Percentiles rank a stretch among this genome's conserved stretches.
These are phyloP conservation scores for Melampsora americana DNA, from an alignment of 1,284 basidiomycete genomes.

Conservation along the genomic window DNA sequence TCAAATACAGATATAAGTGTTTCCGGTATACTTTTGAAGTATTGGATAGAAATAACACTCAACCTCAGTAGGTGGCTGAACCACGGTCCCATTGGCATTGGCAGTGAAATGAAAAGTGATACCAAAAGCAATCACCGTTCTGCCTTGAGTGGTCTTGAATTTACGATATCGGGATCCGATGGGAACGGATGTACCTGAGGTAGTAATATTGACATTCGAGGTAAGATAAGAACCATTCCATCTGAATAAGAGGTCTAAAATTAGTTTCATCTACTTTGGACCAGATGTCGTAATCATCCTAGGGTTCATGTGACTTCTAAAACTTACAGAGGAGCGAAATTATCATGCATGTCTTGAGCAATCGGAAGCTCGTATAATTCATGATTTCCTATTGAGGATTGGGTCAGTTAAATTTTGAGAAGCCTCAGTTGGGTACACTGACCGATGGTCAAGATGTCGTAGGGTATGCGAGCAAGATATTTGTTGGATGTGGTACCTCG, in stretches of 20 bases:
- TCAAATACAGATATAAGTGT: conserved; percentile 40
- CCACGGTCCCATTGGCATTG: conserved; percentile 64
- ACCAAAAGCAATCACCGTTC: conserved; percentile 71
- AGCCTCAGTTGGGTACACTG: conserved; percentile 61
- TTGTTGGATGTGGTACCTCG: conserved; percentile 57
- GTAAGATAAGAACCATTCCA: conserved; percentile 72
- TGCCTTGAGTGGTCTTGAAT: conserved; percentile 70
- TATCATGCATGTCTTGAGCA: conserved; percentile 46
- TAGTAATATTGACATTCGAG: conserved; percentile 78
- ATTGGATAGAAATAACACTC: conserved; percentile 63
- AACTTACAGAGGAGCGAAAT: conserved; percentile 45
- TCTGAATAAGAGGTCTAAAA: neutral
- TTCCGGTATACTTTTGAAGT: conserved; percentile 17
- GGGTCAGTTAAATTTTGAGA: neutral
- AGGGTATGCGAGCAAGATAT: conserved; percentile 70
- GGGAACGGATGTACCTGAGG: conserved; percentile 59
- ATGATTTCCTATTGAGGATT: conserved; percentile 51
- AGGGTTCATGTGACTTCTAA: conserved; percentile 36
- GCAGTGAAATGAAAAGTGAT: conserved; percentile 72
- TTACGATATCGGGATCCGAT: conserved; percentile 61
- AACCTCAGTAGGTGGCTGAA: conserved; percentile 57
- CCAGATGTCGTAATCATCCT: neutral
- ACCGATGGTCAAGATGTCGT: conserved; percentile 79
- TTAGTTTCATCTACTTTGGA: conserved; percentile 18
- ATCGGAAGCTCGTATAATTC: conserved; percentile 48